Conservation (phyloP, 192 early-diverging fungal genomes). For the Phlyctochytrium bullatum region DNA sequence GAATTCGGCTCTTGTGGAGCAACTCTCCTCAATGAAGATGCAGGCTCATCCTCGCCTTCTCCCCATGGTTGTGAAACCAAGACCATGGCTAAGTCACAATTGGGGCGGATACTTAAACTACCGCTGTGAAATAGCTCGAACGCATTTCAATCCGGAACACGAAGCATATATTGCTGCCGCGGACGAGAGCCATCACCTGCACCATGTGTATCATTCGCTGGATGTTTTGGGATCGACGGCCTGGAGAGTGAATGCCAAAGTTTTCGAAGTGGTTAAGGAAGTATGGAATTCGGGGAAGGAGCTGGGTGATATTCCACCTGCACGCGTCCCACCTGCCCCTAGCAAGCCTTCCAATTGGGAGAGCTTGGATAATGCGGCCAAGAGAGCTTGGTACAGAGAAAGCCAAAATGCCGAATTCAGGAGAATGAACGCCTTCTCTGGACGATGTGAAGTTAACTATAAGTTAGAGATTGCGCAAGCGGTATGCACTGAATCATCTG, state of each 20-base stretch:
- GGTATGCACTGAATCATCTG: conserved; percentile 39
- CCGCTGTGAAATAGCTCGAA: conserved; percentile 72
- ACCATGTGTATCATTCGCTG: conserved; percentile 67
- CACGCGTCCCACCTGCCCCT: conserved; percentile 29
- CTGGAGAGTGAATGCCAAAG: conserved; percentile 83
- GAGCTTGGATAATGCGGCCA: conserved; percentile 50
- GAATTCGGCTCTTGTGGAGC: conserved; percentile 65
- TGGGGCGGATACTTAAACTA: conserved; percentile 83
- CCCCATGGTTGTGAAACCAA: conserved; percentile 91
- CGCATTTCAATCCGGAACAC: conserved; percentile 66
- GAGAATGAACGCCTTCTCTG: conserved; percentile 68
- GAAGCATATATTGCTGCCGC: conserved; percentile 75
- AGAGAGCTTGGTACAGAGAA: conserved; percentile 33
- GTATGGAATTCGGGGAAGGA: conserved; percentile 83
- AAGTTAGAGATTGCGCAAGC: conserved; percentile 92
- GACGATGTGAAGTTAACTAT: conserved; percentile 90
- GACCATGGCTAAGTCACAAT: conserved; percentile 83
- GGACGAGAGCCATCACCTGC: conserved; percentile 70
- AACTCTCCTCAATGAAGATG: conserved; percentile 60
- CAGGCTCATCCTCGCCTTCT: conserved; percentile 73
- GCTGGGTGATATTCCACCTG: conserved; percentile 59
- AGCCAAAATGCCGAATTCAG: conserved; percentile 29
- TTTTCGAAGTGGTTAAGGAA: conserved; percentile 75
- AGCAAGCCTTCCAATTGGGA: conserved; percentile 50
- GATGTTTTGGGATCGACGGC: conserved; percentile 84